A percentile compares a stretch with the other conserved stretches of the same genome.
Evolutionary conservation across 1,139 yeast species (phyloP).

Genomic region (Blastobotrys arbuscula): DNA sequence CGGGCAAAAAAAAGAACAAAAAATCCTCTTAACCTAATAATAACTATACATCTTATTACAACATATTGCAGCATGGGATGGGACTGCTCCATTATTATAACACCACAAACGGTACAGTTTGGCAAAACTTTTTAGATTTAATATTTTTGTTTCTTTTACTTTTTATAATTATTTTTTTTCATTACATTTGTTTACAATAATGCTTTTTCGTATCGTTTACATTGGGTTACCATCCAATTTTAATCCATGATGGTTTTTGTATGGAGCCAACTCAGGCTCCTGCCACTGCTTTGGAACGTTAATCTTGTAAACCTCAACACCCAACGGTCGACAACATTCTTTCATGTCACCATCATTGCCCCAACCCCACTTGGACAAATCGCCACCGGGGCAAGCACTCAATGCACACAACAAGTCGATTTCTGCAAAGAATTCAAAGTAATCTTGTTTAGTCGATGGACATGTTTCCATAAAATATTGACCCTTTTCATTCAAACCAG

Average conservation of each 20-base stretch:
- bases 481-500: slow-evolving; percentile 59
- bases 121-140: no score
- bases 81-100: no score
- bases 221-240: background rate
- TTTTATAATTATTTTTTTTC: no score
- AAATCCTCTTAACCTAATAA: no score
- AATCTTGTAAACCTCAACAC: slow-evolving; percentile 53
- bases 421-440: slow-evolving; percentile 64
- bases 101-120: no score
- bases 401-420: slow-evolving; percentile 59
- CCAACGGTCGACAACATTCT: slow-evolving; percentile 58
- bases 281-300: slow-evolving; percentile 48
- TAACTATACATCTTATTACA: no score
- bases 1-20: no score
- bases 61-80: no score
- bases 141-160: no score
- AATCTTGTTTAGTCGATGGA: slow-evolving; percentile 54
- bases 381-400: slow-evolving; percentile 70
- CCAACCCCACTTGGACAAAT: slow-evolving; percentile 66
- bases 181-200: no score
- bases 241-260: slow-evolving; percentile 54
- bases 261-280: slow-evolving; percentile 44
- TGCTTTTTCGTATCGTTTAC: no score
- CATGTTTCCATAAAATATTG: slow-evolving; percentile 68
- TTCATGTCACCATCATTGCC: slow-evolving; percentile 53